Base-by-base conservation (phyloP, 345 rosid species). In the Dipteronia sinensis region DNA sequence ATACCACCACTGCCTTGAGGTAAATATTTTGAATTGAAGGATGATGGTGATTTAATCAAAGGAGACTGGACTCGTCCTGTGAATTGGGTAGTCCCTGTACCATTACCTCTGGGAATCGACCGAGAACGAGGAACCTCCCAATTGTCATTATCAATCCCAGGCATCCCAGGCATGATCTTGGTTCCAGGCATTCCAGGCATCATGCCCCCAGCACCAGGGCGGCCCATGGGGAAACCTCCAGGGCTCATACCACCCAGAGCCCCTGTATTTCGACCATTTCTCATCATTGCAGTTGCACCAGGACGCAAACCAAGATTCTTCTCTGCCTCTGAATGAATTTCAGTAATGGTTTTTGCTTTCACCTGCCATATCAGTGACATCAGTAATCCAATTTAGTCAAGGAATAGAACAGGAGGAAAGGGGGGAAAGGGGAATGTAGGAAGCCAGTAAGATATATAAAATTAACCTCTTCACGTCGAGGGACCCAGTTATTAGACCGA, bases 281-380 rank as follows among this genome's bases (percentile, higher is more conserved):
- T 89, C 67, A 95, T 90, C 81, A 84, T 80, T 69, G 95, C 93
- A 40, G 94, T 86, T 47, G 97, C 94, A 79, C 97, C 98, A 3
- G 95, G 97, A 69, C 95, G 93, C 70, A 95, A 82, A 53, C 98
- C 98, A 16, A 95, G 91, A 80, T 84, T 95, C 83, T 88, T 93
- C 80, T 95, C 98, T 67, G 98, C 98, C 77, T 95, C 98, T 7
- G 94, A 84, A 82, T 95, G 98, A 78, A 95, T 95, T 86, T 93
- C 98, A 2, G 84, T 88, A 27, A 93, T 93, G 34, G 93, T 95
- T 81, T 93, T 95, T 19, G 98, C 98, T 86, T 89, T 92, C 62
- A 95, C 86, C 98, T 93, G 86, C 82, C 34, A 82, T 63, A 34
- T 29, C 34, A 49, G 15, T 64, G 58, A 19, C 67, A 58, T 10